These are phyloP conservation scores for Deuterostichococcus epilithicus DNA, from an alignment of 139 green algal species.

Conservation along the genomic window DNA sequence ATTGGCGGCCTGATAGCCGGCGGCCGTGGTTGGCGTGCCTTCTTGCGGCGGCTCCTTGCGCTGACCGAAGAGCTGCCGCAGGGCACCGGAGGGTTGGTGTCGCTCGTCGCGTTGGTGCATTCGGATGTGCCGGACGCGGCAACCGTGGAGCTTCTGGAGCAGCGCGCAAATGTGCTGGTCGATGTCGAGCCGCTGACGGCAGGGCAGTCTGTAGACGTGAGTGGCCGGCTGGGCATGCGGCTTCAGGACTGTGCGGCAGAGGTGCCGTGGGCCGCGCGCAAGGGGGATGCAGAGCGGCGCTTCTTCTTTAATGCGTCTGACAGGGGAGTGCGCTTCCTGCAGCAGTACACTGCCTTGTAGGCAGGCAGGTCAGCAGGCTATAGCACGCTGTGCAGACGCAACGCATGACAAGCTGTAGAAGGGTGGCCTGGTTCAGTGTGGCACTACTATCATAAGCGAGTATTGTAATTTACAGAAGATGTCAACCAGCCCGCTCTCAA, in stretches of 20 bases:
- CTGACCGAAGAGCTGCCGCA: neutral
- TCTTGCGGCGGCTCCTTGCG: neutral
- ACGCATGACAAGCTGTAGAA: too few relatives aligned
- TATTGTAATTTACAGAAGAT: too few relatives aligned
- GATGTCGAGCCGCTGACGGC: neutral
- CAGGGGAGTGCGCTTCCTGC: neutral
- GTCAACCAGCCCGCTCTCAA: too few relatives aligned
- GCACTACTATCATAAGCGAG: too few relatives aligned
- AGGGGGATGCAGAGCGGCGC: neutral
- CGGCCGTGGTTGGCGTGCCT: neutral
- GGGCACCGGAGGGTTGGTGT: too few relatives aligned
- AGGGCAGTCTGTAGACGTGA: neutral
- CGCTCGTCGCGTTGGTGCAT: neutral
- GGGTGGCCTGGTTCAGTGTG: too few relatives aligned
- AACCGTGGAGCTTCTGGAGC: neutral
- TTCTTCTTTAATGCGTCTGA: neutral
- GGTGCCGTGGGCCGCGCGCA: neutral
- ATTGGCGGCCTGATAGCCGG: neutral
- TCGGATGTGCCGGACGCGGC: neutral
- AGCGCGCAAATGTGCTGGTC: neutral
- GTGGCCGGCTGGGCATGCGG: neutral
- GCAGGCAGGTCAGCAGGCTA: too few relatives aligned
- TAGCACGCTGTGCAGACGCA: too few relatives aligned
- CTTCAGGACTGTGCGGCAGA: neutral
- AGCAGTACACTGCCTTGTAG: neutral